phyloP scores from a whole-genome alignment of 495 filamentous ascomycete genomes.

The Friedmanniomyces endolithicus region DNA sequence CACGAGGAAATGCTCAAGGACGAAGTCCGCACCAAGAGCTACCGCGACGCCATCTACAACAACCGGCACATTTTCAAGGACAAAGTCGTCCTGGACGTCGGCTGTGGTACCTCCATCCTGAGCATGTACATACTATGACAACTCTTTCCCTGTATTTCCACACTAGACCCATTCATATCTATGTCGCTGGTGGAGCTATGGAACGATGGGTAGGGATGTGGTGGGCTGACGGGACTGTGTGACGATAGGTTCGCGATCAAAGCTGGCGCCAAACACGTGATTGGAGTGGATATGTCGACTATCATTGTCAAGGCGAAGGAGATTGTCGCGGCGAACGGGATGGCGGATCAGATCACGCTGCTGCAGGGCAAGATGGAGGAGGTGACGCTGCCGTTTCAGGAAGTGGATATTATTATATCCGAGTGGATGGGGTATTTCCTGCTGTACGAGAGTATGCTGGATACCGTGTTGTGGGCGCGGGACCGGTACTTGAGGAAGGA shows the following conservation, averaged over 20 bases:
- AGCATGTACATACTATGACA: slow-evolving; percentile 47
- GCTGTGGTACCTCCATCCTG: slow-evolving; percentile 84
- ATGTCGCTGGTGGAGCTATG: background rate
- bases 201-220: background rate
- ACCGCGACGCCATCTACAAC: slow-evolving; percentile 92
- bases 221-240: background rate
- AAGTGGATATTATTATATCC: slow-evolving; percentile 97
- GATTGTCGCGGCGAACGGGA: slow-evolving; percentile 77
- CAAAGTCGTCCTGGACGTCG: slow-evolving; percentile 95
- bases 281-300: slow-evolving; percentile 92
- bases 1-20: slow-evolving; percentile 99
- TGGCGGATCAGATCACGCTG: slow-evolving; percentile 73
- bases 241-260: slow-evolving; percentile 77
- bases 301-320: slow-evolving; percentile 92
- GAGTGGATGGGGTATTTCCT: slow-evolving; percentile 99
- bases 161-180: background rate
- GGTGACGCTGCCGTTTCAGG: slow-evolving; percentile 67
- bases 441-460: slow-evolving; percentile 96
- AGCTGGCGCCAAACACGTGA: slow-evolving; percentile 85
- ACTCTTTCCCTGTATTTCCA: background rate
- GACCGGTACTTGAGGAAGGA: slow-evolving; percentile 77
- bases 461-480: slow-evolving; percentile 85
- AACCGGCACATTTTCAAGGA: slow-evolving; percentile 94
- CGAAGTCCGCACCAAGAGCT: slow-evolving; percentile 88
- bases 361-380: slow-evolving; percentile 97